Base-by-base conservation (phyloP, 371 early-diverging fungal species). In the Haplosporangium sp. region DNA sequence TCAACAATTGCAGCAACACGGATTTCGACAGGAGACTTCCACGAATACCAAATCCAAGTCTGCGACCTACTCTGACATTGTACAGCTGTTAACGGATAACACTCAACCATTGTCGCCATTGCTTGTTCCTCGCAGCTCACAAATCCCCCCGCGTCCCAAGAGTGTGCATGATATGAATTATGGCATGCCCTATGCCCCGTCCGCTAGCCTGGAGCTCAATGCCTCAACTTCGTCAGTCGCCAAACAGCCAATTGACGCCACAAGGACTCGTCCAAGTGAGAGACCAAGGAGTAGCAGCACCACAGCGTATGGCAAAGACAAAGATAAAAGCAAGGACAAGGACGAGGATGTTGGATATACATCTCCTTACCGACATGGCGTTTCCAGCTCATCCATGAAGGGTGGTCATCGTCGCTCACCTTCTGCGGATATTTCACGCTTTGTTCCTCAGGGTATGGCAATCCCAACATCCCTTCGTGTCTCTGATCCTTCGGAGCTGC, bases 271-370 rank as follows among this genome's bases (percentile, higher is more conserved):
- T 2, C 18, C 20, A 50, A 21, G 50, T 18, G 50, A 50, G 50
- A 50, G 50, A 18, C 50, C 50, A 50, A 50, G 50, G 50, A 50
- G 50, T 18, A 50, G 50, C 50, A 50, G 50, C 20, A 50, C 50
- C 13, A 18, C 20, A 50, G 18, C 18, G 18, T 9, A 9, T 9
- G 18, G 20, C 18, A 18, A 18, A 7, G 50, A 50, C 18, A 13
- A 29, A n/a, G 62, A 61, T 61, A 18, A 9, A 4, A 18, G 20
- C 18, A 18, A 18, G 16, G 50, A 50, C 18, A 13, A 29, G 36
- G 54, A 43, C 10, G 62, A 61, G 0, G 62, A 61, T 61, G 62
- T 61, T 21, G 62, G 62, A 36, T 61, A 61, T 37, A 61, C 62
- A 10, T 61, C 62, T 5, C 62, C 62, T 11, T 61, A 51, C 41